Percentiles rank a stretch among this genome's conserved stretches.
Evolutionary conservation across 495 filamentous ascomycete genomes (phyloP).

Genomic region (Aspergillus panamensis): DNA sequence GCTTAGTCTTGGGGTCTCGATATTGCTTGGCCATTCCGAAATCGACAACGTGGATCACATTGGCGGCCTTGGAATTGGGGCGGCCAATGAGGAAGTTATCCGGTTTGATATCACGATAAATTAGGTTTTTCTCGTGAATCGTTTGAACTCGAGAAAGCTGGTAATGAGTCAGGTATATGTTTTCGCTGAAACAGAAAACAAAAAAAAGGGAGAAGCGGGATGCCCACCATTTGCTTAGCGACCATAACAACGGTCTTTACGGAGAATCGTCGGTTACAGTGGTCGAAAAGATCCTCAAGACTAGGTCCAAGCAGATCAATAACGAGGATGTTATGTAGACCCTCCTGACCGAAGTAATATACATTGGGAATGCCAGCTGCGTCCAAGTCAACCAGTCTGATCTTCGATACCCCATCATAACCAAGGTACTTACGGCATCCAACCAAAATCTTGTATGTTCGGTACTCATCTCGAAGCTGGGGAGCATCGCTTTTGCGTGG

Average conservation of each 20-base stretch:
- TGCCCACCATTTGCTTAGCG: conserved; percentile 93
- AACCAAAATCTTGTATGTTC: conserved; percentile 98
- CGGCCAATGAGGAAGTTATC: conserved; percentile 99
- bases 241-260: conserved; percentile 99
- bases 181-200: conserved; percentile 17
- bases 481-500: conserved; percentile 98
- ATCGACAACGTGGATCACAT: conserved; percentile 98
- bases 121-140: conserved; percentile 99
- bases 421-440: conserved; percentile 82
- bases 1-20: conserved; percentile 96
- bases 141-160: conserved; percentile 97
- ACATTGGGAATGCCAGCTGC: conserved; percentile 98
- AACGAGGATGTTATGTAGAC: conserved; percentile 97
- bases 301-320: conserved; percentile 97
- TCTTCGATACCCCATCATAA: background rate
- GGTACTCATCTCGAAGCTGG: conserved; percentile 96
- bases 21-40: conserved; percentile 99
- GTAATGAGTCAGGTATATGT: conserved; percentile 17
- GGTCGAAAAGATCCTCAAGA: conserved; percentile 96
- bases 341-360: conserved; percentile 99
- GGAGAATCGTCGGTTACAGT: conserved; percentile 91
- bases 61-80: conserved; percentile 86
- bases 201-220: background rate
- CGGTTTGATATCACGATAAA: conserved; percentile 99
- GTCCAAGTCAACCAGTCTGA: conserved; percentile 20